phyloP scores from a whole-genome alignment of 2,329 filamentous ascomycete species.

The Sphaerulina musiva region DNA sequence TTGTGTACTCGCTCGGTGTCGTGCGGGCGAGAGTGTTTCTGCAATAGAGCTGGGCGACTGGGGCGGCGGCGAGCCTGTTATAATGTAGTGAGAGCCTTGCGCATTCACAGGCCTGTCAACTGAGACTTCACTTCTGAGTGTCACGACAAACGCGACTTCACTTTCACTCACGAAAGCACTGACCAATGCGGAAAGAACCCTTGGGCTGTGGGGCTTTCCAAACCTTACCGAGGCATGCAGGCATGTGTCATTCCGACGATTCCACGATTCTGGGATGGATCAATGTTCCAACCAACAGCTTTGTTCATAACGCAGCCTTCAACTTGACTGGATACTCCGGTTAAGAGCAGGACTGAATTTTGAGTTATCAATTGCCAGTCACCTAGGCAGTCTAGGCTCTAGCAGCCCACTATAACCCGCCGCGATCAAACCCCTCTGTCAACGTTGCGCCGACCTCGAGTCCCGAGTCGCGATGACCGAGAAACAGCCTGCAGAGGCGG shows the following conservation, averaged over 20 bases:
- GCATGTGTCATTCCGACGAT: conserved; percentile 3
- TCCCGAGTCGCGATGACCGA: conserved; percentile 24
- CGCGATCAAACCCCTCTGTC: neutral
- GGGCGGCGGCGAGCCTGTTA: neutral
- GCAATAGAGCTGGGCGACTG: neutral
- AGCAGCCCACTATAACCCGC: neutral
- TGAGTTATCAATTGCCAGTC: neutral
- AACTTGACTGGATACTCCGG: neutral
- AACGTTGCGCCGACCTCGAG: neutral
- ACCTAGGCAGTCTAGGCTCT: neutral
- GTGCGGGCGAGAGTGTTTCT: neutral
- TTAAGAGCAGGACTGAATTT: too few relatives aligned
- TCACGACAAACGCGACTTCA: conserved; percentile 1
- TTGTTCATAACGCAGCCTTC: neutral
- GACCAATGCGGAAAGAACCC: neutral
- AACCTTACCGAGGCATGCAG: conserved; percentile 8
- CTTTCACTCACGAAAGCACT: neutral
- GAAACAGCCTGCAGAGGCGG: conserved; percentile 21
- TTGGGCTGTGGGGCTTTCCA: neutral
- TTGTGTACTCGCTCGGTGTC: neutral
- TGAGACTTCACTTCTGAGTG: neutral
- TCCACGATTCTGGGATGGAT: neutral
- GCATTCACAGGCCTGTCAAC: neutral
- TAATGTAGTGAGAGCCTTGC: neutral
- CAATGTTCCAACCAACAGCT: neutral